Conservation (phyloP, 495 filamentous ascomycete genomes). For the Schizothecium vesticola region DNA sequence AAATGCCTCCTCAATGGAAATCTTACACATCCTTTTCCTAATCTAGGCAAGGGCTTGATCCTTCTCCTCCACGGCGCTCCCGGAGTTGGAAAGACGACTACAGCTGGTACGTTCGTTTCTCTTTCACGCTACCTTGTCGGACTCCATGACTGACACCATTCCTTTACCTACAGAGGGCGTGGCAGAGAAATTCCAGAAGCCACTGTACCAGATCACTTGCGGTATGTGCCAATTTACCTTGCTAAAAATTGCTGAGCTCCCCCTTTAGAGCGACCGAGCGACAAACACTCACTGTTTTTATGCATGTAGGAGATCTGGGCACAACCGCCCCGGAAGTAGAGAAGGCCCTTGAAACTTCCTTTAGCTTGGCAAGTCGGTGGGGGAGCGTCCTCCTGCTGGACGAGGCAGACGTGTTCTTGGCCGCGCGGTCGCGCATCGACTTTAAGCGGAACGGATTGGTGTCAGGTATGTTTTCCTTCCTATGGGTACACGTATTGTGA, state of each 20-base stretch:
- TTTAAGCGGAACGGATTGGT: constrained; percentile 47
- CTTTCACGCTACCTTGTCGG: too few relatives aligned
- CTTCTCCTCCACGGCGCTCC: constrained; percentile 44
- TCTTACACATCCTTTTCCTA: too few relatives aligned
- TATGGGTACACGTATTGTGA: too few relatives aligned
- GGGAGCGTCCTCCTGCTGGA: constrained; percentile 48
- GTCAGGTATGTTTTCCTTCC: too few relatives aligned
- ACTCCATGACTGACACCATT: constrained; percentile 13
- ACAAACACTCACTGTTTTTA: neutral
- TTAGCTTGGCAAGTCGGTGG: constrained; percentile 39
- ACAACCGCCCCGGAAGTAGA: constrained; percentile 33
- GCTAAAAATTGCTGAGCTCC: too few relatives aligned
- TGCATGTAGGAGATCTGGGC: constrained; percentile 37
- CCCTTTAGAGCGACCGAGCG: too few relatives aligned
- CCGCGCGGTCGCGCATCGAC: constrained; percentile 32
- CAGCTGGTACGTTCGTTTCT: too few relatives aligned
- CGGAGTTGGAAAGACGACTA: constrained; percentile 43
- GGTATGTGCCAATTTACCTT: constrained; percentile 16
- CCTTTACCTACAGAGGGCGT: constrained; percentile 21
- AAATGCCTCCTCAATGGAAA: too few relatives aligned
- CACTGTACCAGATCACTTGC: constrained; percentile 28
- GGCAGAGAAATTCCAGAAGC: constrained; percentile 23
- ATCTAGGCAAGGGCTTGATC: constrained; percentile 35
- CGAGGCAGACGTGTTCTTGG: constrained; percentile 54
- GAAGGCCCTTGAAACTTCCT: constrained; percentile 31